Conservation (phyloP, 2,329 filamentous ascomycete species). For the Colletotrichum sp. region DNA sequence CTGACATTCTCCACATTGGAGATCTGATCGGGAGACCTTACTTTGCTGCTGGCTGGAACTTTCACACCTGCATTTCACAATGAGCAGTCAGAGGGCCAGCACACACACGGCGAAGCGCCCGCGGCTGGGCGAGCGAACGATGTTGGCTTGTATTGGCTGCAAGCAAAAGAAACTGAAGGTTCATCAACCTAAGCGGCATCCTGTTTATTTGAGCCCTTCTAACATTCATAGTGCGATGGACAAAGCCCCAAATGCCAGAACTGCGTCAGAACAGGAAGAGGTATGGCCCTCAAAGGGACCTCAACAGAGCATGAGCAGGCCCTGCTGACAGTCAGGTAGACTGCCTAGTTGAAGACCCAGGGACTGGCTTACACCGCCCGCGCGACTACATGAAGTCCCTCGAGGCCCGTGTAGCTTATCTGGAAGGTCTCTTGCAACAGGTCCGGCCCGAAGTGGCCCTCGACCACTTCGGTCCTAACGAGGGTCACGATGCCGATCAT, state of each 20-base stretch:
- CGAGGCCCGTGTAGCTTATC: slow-evolving; percentile 30
- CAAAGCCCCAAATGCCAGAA: slow-evolving; percentile 31
- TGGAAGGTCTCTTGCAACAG: slow-evolving; percentile 33
- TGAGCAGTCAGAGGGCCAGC: background rate
- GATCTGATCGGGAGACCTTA: background rate
- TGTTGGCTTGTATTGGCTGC: slow-evolving; percentile 29
- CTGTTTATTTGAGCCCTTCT: fast-evolving
- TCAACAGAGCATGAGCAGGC: background rate
- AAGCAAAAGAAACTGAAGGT: slow-evolving; percentile 32
- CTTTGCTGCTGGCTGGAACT: background rate
- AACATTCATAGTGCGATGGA: slow-evolving; percentile 23
- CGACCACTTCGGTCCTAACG: slow-evolving; percentile 20
- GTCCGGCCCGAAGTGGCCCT: slow-evolving; percentile 28
- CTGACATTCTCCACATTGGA: background rate
- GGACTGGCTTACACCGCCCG: slow-evolving; percentile 35
- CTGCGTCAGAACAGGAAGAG: slow-evolving; percentile 25
- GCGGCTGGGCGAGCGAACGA: slow-evolving; percentile 28
- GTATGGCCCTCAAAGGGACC: background rate
- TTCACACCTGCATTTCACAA: background rate
- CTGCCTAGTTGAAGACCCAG: slow-evolving; percentile 39
- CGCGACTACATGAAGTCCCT: slow-evolving; percentile 36
- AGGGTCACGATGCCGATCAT: background rate
- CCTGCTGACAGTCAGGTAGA: slow-evolving; percentile 4
- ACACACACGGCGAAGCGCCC: slow-evolving; percentile 20
- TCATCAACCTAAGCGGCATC: background rate